Evolutionary conservation across 1,139 yeast genomes (phyloP).

Genomic region (Debaryomyces robertsiae): DNA sequence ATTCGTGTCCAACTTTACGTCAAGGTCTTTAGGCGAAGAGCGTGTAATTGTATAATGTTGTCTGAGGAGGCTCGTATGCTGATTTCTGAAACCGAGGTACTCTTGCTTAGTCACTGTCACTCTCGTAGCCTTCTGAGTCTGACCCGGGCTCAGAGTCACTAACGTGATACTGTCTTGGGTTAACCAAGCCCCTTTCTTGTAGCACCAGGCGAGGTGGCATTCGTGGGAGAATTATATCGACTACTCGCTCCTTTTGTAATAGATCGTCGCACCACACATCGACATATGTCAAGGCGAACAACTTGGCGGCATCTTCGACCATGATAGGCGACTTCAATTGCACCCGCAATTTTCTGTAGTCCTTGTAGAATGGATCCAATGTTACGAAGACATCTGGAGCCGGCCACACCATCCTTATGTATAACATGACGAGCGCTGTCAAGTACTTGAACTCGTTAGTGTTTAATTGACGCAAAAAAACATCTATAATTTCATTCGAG

Average conservation of each 20-base stretch:
- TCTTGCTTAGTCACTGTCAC: constrained; percentile 13
- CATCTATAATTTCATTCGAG: constrained; percentile 49
- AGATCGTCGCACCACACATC: constrained; percentile 65
- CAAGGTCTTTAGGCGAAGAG: no score
- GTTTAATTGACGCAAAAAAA: constrained; percentile 49
- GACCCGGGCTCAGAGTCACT: neutral
- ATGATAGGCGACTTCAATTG: constrained; percentile 31
- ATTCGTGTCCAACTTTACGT: no score
- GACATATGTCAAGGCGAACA: constrained; percentile 44
- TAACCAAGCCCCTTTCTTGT: constrained; percentile 42
- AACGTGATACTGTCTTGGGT: constrained; percentile 39
- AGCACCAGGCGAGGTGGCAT: constrained; percentile 40
- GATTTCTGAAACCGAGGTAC: no score
- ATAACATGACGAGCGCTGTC: constrained; percentile 60
- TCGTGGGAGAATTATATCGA: constrained; percentile 65
- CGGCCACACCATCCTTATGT: constrained; percentile 53
- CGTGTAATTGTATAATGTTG: no score
- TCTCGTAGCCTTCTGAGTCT: constrained; percentile 16
- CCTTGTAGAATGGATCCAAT: constrained; percentile 56
- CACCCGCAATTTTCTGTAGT: constrained; percentile 52
- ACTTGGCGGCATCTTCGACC: constrained; percentile 26
- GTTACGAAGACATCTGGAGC: constrained; percentile 48
- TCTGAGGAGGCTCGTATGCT: no score
- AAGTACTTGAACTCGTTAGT: constrained; percentile 64
- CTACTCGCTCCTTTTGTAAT: constrained; percentile 50